Conservation (phyloP, 768 basidiomycete species). For the Tylopilus plumbeoviolaceoides region DNA sequence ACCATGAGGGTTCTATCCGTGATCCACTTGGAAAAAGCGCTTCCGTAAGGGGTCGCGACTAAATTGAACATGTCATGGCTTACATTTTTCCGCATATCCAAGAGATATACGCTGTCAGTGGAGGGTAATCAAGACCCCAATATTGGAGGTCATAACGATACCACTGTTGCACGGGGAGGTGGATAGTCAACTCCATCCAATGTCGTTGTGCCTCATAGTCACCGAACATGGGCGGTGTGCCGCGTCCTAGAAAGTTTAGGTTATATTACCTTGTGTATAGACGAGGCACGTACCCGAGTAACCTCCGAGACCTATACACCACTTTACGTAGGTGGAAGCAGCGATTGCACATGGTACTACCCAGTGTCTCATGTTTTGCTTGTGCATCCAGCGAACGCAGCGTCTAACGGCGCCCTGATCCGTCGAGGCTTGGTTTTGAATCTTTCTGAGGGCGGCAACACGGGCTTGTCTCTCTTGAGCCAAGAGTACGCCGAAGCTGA, state of each 20-base stretch:
- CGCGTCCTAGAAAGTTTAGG: conserved; percentile 43
- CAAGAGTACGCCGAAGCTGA: conserved; percentile 43
- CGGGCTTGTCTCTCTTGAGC: conserved; percentile 29
- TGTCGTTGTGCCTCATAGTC: conserved; percentile 94
- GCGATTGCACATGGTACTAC: conserved; percentile 55
- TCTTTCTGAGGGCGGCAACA: conserved; percentile 11
- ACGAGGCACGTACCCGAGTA: conserved; percentile 66
- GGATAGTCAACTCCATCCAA: conserved; percentile 90
- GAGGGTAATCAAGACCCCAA: conserved; percentile 96
- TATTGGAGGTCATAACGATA: conserved; percentile 86
- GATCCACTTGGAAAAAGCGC: conserved; percentile 39
- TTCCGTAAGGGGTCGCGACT: conserved; percentile 3
- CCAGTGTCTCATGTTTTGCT: conserved; percentile 53
- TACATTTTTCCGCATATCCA: conserved; percentile 79
- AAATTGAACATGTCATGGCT: conserved; percentile 29
- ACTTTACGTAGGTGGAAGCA: conserved; percentile 56
- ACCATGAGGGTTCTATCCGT: conserved; percentile 57
- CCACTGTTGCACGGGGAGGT: conserved; percentile 75
- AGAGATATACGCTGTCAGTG: conserved; percentile 85
- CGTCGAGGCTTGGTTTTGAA: conserved; percentile 13
- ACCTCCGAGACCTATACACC: conserved; percentile 66
- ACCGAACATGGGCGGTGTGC: conserved; percentile 78
- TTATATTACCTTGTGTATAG: neutral
- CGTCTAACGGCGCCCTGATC: conserved; percentile 48
- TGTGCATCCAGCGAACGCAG: conserved; percentile 82